phyloP scores from a whole-genome alignment of 495 filamentous ascomycete species.

The Xylaria telfairii region DNA sequence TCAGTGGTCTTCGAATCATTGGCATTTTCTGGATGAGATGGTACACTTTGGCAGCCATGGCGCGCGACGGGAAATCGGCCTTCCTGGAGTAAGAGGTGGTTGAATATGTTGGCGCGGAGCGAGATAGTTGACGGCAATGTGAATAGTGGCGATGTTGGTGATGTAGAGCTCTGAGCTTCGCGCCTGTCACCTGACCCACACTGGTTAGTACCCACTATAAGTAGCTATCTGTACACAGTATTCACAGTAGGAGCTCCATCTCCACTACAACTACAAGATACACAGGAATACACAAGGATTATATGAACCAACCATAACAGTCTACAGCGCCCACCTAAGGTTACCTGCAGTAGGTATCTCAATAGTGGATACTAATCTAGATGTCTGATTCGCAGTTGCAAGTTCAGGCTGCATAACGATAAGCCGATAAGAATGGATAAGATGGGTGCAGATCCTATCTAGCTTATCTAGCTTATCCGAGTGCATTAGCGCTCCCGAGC shows the following conservation, averaged over 20 bases:
- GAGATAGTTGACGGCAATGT: neutral
- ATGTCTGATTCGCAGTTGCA: too few relatives aligned
- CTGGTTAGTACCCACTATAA: too few relatives aligned
- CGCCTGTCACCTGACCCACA: too few relatives aligned
- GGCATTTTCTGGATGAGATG: neutral
- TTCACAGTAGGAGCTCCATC: too few relatives aligned
- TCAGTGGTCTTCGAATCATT: constrained; percentile 38
- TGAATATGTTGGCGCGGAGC: neutral
- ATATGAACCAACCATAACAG: too few relatives aligned
- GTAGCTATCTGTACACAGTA: too few relatives aligned
- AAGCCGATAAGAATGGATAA: constrained; percentile 5
- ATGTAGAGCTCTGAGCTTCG: constrained; percentile 9
- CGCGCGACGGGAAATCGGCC: constrained; percentile 9
- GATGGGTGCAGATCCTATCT: constrained; percentile 1
- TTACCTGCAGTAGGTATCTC: too few relatives aligned
- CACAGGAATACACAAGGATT: too few relatives aligned
- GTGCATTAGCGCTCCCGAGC: constrained; percentile 25
- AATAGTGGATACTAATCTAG: neutral
- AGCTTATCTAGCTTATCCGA: constrained; percentile 11
- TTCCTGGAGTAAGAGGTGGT: neutral
- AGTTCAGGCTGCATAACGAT: neutral
- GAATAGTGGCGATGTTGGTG: neutral
- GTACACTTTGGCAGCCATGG: constrained; percentile 76
- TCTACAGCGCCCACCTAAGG: too few relatives aligned
- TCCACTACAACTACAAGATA: too few relatives aligned